Percentiles rank a stretch among this genome's conserved stretches.
These are phyloP conservation scores for Cyclocybe cylindracea DNA, from an alignment of 768 basidiomycete genomes.

Conservation along the genomic window DNA sequence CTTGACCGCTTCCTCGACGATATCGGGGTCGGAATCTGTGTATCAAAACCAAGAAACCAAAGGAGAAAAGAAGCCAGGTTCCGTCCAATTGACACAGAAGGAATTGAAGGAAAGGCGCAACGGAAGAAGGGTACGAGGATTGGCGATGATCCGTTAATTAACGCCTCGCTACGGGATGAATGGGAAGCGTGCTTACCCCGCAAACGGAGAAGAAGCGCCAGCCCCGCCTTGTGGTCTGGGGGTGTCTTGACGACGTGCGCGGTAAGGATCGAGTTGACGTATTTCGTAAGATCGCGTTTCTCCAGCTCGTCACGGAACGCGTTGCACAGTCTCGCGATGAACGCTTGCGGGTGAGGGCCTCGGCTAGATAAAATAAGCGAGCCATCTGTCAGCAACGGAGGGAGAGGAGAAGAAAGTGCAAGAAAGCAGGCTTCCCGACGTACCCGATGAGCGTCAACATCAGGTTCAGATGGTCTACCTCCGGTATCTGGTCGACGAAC, in stretches of 20 bases:
- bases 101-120: not conserved
- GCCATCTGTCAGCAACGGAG: not conserved
- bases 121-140: not conserved
- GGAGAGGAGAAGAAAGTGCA: too few species aligned
- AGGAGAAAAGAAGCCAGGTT: conserved; percentile 6
- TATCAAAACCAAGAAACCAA: not conserved
- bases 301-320: conserved; percentile 74
- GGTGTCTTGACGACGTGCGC: conserved; percentile 92
- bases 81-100: conserved; percentile 11
- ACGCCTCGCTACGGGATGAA: not conserved
- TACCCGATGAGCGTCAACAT: conserved; percentile 88
- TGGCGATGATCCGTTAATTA: conserved; percentile 1
- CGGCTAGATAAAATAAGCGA: conserved; percentile 41
- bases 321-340: conserved; percentile 74
- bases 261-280: conserved; percentile 89
- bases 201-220: conserved; percentile 72
- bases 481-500: conserved; percentile 84
- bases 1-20: conserved; percentile 96
- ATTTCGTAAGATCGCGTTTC: conserved; percentile 68
- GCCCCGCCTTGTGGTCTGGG: conserved; percentile 85
- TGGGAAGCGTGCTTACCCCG: conserved; percentile 54
- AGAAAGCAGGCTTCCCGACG: too few species aligned
- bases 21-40: conserved; percentile 57
- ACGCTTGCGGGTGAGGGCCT: conserved; percentile 56
- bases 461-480: conserved; percentile 91